A percentile compares a stretch with the other conserved stretches of the same genome.
Conservation (phyloP, 1,139 yeast species). For the Pichia sp. region DNA sequence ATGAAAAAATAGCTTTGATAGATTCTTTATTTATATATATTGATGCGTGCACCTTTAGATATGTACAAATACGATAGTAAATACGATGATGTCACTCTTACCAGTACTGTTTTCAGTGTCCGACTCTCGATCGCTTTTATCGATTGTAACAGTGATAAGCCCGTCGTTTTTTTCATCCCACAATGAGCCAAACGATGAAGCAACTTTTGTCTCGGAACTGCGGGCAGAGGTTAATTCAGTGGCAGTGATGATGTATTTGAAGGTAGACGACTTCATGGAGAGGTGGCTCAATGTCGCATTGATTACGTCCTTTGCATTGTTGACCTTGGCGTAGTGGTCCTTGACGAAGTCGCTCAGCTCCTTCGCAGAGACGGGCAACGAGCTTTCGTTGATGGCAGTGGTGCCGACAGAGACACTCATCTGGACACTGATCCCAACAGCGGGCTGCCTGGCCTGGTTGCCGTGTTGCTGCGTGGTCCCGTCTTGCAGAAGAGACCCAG, state of each 20-base stretch:
- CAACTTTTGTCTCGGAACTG: constrained; percentile 19
- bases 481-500: too few species aligned
- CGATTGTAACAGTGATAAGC: constrained; percentile 22
- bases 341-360: not conserved
- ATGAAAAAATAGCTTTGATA: not conserved
- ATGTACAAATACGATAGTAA: constrained; percentile 9
- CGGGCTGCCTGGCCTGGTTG: too few species aligned
- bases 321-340: not conserved
- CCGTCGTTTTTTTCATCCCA: constrained; percentile 37
- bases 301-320: constrained; percentile 8
- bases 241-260: constrained; percentile 30
- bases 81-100: constrained; percentile 4
- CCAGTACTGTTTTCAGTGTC: too few species aligned
- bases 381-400: not conserved
- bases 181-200: constrained; percentile 31
- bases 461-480: too few species aligned
- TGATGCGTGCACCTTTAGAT: too few species aligned
- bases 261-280: constrained; percentile 30
- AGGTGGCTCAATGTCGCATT: constrained; percentile 20
- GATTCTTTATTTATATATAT: not conserved
- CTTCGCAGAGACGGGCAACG: not conserved
- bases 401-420: not conserved
- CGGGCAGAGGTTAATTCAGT: constrained; percentile 4
- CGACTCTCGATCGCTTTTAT: constrained; percentile 6
- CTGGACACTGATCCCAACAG: too few species aligned